Evolutionary conservation across 495 filamentous ascomycete species (phyloP).

Genomic region (Penicillium daleae): DNA sequence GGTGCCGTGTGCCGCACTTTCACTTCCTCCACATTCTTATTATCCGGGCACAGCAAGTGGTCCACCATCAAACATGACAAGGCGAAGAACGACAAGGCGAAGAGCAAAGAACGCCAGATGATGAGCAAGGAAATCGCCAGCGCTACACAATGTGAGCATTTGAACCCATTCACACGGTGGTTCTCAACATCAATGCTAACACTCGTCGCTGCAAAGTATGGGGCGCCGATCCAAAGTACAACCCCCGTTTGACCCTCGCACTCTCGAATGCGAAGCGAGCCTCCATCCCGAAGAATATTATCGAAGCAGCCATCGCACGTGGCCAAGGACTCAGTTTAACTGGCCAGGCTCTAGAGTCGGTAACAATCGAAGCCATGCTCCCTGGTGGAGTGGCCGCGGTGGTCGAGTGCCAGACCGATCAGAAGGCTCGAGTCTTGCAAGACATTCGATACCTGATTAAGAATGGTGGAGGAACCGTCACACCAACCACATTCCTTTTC

Average conservation of each 20-base stretch:
- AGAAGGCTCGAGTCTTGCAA: conserved; percentile 69
- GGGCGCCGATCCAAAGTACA: conserved; percentile 72
- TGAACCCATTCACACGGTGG: not conserved
- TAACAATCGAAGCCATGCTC: conserved; percentile 83
- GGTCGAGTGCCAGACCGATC: conserved; percentile 83
- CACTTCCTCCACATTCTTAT: conserved; percentile 48
- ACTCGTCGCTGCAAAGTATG: conserved; percentile 38
- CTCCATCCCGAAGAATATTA: conserved; percentile 78
- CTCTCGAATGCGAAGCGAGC: conserved; percentile 84
- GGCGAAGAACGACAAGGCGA: conserved; percentile 69
- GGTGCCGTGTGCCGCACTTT: conserved; percentile 47
- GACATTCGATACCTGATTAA: conserved; percentile 72
- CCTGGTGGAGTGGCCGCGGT: conserved; percentile 78
- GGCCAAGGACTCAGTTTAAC: conserved; percentile 79
- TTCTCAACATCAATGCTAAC: conserved; percentile 13
- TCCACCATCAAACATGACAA: conserved; percentile 96
- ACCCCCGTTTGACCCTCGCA: conserved; percentile 70
- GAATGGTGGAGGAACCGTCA: conserved; percentile 64
- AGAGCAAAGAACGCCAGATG: conserved; percentile 53
- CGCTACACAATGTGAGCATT: conserved; percentile 55
- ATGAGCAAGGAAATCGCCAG: conserved; percentile 55
- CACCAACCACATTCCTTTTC: conserved; percentile 83
- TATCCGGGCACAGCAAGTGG: conserved; percentile 88
- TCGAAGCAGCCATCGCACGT: conserved; percentile 81
- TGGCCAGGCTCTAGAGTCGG: conserved; percentile 71